Percentiles rank a stretch among this genome's conserved stretches.
Conservation (phyloP, 768 basidiomycete species). For the Boletus subparvulus region DNA sequence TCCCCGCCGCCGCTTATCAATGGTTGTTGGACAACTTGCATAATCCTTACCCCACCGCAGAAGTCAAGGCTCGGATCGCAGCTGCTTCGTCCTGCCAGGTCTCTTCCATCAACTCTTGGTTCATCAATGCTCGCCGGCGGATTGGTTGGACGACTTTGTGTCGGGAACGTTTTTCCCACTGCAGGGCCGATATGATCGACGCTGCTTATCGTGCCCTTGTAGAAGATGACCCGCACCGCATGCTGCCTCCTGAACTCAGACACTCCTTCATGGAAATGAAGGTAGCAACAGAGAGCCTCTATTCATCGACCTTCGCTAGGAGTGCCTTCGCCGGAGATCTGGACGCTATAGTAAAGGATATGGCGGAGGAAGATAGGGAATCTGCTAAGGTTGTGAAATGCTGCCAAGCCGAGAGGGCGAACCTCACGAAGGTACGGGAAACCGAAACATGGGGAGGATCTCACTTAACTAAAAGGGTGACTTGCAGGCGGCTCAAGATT, state of each 20-base stretch:
- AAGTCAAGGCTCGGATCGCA: conserved; percentile 24
- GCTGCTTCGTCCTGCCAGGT: conserved; percentile 23
- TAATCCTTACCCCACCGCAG: conserved; percentile 48
- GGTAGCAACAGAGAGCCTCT: conserved; percentile 31
- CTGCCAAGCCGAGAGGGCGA: neutral
- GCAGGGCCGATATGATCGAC: conserved; percentile 27
- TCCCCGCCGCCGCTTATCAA: conserved; percentile 17
- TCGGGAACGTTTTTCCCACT: conserved; percentile 25
- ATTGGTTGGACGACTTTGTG: conserved; percentile 53
- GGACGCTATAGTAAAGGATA: conserved; percentile 30
- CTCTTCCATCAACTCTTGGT: conserved; percentile 46
- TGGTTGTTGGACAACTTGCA: conserved; percentile 50
- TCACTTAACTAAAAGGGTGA: neutral
- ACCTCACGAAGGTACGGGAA: conserved; percentile 1
- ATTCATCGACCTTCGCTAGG: conserved; percentile 24
- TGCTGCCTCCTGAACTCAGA: conserved; percentile 15
- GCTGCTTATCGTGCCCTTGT: conserved; percentile 31
- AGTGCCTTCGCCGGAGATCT: conserved; percentile 32
- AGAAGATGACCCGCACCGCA: conserved; percentile 13
- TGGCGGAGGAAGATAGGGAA: conserved; percentile 13
- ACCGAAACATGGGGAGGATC: neutral
- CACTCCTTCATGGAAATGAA: conserved; percentile 35
- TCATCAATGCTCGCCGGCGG: conserved; percentile 44
- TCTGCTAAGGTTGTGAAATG: neutral
- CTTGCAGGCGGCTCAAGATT: neutral